phyloP scores from a whole-genome alignment of 768 basidiomycete genomes.

The Pholiota microspora region DNA sequence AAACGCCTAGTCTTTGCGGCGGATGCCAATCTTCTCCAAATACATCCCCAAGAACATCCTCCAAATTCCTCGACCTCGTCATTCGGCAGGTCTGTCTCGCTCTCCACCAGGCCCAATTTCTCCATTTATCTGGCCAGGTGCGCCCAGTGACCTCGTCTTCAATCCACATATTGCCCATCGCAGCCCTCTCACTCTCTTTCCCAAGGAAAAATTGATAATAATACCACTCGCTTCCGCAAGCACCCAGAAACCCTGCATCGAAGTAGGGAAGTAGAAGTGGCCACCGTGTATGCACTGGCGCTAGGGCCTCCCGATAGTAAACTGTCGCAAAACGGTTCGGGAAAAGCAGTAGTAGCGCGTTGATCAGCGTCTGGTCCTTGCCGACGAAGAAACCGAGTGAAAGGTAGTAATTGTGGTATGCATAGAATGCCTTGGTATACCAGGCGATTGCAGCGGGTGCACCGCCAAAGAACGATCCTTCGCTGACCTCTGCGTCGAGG shows the following conservation, averaged over 20 bases:
- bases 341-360: conserved; percentile 33
- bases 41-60: conserved; percentile 1
- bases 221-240: conserved; percentile 43
- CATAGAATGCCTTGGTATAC: conserved; percentile 45
- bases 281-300: conserved; percentile 16
- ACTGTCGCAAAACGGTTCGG: conserved; percentile 42
- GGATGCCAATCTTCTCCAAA: not conserved
- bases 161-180: conserved; percentile 25
- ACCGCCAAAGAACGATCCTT: conserved; percentile 64
- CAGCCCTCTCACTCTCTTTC: conserved; percentile 13
- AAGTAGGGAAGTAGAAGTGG: conserved; percentile 8
- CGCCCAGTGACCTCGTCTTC: not conserved
- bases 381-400: conserved; percentile 48
- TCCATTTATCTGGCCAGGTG: conserved; percentile 6
- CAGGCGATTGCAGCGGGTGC: conserved; percentile 40
- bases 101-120: conserved; percentile 22
- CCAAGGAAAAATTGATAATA: conserved; percentile 55
- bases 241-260: conserved; percentile 31
- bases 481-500: conserved; percentile 47
- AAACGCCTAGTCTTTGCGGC: not conserved
- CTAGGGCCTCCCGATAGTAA: conserved; percentile 30
- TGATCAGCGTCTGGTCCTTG: conserved; percentile 57
- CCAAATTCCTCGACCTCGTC: conserved; percentile 14
- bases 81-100: conserved; percentile 24
- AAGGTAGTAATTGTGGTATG: conserved; percentile 52